Evolutionary conservation across 2,329 filamentous ascomycete species (phyloP).

Genomic region (Hymenoscyphus albidus): DNA sequence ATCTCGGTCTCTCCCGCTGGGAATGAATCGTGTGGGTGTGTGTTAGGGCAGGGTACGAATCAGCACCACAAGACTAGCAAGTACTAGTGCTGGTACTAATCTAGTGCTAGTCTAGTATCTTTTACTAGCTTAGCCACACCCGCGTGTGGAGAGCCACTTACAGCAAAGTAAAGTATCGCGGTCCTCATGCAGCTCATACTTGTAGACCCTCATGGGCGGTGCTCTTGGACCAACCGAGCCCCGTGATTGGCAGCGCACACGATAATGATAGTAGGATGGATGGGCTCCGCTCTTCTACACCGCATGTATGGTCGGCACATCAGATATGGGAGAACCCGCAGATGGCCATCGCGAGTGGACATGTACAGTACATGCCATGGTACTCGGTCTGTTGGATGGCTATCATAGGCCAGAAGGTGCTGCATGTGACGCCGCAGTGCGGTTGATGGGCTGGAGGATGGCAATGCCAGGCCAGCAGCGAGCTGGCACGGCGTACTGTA

Average conservation of each 20-base stretch:
- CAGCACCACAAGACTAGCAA: too few relatives aligned
- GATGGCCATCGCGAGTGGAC: not conserved
- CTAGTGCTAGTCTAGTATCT: too few relatives aligned
- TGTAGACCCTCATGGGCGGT: too few relatives aligned
- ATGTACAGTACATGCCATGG: not conserved
- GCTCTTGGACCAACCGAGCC: not conserved
- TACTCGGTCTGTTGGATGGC: constrained; percentile 1
- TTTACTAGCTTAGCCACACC: not conserved
- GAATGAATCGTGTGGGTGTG: not conserved
- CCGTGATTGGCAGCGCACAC: not conserved
- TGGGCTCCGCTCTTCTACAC: not conserved
- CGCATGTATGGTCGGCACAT: constrained; percentile 2
- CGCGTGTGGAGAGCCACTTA: not conserved
- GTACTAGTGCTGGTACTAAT: too few relatives aligned
- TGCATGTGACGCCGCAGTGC: not conserved
- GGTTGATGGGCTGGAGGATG: too few relatives aligned
- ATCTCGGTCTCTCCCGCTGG: not conserved
- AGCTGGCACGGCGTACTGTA: too few relatives aligned
- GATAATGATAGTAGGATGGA: not conserved
- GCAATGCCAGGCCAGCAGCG: too few relatives aligned
- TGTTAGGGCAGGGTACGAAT: too few relatives aligned
- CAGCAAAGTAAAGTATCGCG: not conserved
- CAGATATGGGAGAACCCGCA: constrained; percentile 1
- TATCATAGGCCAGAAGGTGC: not conserved
- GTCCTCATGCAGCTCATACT: not conserved